Evolutionary conservation across 1,139 yeast species (phyloP).

Genomic region (Yamadazyma blattariae): DNA sequence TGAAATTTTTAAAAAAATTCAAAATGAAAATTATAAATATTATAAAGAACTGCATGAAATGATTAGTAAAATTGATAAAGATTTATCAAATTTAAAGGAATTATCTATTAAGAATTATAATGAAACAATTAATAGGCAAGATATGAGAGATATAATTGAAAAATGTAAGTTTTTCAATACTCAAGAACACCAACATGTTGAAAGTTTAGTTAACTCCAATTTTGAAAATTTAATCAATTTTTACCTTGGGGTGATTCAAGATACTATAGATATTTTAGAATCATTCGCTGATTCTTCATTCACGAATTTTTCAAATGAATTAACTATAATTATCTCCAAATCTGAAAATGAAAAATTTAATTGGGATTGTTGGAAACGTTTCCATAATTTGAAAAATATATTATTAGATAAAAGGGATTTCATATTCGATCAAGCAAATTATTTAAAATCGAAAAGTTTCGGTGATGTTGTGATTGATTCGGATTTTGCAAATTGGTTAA

Average conservation of each 20-base stretch:
- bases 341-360: conserved; percentile 31
- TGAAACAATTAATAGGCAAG: conserved; percentile 51
- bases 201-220: conserved; percentile 31
- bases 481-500: conserved; percentile 49
- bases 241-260: conserved; percentile 47
- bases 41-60: conserved; percentile 46
- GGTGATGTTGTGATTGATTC: conserved; percentile 10
- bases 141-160: conserved; percentile 51
- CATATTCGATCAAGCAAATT: conserved; percentile 33
- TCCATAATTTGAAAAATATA: conserved; percentile 54
- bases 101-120: conserved; percentile 30
- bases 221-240: conserved; percentile 30
- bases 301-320: conserved; percentile 46
- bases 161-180: conserved; percentile 35
- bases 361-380: conserved; percentile 71
- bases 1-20: conserved; percentile 38
- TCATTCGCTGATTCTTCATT: conserved; percentile 69
- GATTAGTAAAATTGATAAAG: conserved; percentile 50
- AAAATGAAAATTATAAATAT: conserved; percentile 38
- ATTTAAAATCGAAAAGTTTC: conserved; percentile 9
- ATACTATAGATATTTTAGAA: conserved; percentile 62
- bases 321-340: conserved; percentile 30
- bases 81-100: conserved; percentile 40
- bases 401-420: conserved; percentile 57
- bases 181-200: conserved; percentile 28